Conservation (phyloP, 2,329 filamentous ascomycete species). For the Geosmithia flava region DNA sequence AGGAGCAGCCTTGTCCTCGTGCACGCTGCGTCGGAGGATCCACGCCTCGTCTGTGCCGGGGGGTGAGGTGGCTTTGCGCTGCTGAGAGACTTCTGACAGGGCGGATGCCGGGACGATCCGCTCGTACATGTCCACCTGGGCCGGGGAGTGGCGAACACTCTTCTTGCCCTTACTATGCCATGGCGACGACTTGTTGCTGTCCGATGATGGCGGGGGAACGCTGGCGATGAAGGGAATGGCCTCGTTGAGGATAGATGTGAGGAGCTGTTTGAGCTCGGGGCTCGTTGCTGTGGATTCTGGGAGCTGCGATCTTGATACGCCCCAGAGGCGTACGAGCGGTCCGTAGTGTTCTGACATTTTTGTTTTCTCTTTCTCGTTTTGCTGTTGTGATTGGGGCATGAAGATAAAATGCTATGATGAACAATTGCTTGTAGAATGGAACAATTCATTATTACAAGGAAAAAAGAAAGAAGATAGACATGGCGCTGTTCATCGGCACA, state of each 20-base stretch:
- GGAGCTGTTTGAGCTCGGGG: constrained; percentile 35
- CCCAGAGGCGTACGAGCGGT: constrained; percentile 41
- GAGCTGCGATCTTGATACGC: constrained; percentile 33
- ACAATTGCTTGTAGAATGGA: no score
- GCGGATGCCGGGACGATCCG: constrained; percentile 32
- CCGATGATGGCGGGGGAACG: constrained; percentile 25
- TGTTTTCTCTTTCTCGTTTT: no score
- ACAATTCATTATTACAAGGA: no score
- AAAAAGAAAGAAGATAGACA: no score
- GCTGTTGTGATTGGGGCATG: no score
- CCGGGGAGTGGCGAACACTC: constrained; percentile 32
- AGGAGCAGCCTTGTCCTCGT: constrained; percentile 34
- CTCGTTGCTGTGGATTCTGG: constrained; percentile 24
- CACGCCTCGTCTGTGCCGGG: constrained; percentile 37
- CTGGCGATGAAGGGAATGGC: constrained; percentile 44
- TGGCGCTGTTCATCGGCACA: no score
- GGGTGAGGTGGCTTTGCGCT: constrained; percentile 12
- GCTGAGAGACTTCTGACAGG: constrained; percentile 23
- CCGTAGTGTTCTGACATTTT: constrained; percentile 17
- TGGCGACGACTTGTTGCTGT: constrained; percentile 6
- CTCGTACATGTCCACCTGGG: constrained; percentile 40
- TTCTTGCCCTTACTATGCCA: constrained; percentile 42
- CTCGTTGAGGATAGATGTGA: constrained; percentile 42
- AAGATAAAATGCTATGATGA: no score
- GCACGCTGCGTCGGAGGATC: constrained; percentile 50